Evolutionary conservation across 768 basidiomycete genomes (phyloP), one percentile per base, ranked within the genome.

Genomic region (Termitomyces sp.): DNA sequence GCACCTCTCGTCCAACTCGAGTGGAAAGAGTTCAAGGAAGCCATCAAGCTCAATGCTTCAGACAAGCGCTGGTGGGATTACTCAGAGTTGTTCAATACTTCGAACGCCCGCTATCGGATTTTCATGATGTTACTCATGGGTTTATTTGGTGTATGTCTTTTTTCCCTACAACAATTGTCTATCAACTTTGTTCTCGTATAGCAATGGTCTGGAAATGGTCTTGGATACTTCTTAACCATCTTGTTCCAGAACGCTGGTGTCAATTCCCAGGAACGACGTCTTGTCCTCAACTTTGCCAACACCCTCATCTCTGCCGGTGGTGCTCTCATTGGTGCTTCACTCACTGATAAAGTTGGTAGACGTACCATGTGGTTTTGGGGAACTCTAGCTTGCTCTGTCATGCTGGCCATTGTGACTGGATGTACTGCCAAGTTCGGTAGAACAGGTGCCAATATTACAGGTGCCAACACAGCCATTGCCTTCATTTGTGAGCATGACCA

Each of bases 51-150:
- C 6, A 75, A 81, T 61, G 83, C 78, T 14, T 78, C 81, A 14
- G 81, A 83, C 64, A 84, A 84, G 65, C 71, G 79, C 49, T 84
- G 82, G 82, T 79, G 77, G 74, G 75, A 84, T 65, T 84, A 80
- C 64, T 74, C 73, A 4, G 79, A 73, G 41, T 73, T 82, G 32
- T 74, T 81, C 65, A 74, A 72, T 50, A 79, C 75, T n/a, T 63
- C 67, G 22, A 79, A 77, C 56, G 75, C 76, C 9, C 72, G 79
- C 41, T 80, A 76, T 62, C 68, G 80, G 55, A 76, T 71, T 13
- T 73, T 71, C 54, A 74, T 79, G 74, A 75, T 82, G 66, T 60
- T 82, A 22, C 67, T 82, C 51, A 81, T 84, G 74, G 78, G 78
- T 16, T 74, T 83, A 62, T 82, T 81, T 56, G 81, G 79, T 16